Conservation (phyloP, 2,329 filamentous ascomycete genomes). For the Microdochium paspali region DNA sequence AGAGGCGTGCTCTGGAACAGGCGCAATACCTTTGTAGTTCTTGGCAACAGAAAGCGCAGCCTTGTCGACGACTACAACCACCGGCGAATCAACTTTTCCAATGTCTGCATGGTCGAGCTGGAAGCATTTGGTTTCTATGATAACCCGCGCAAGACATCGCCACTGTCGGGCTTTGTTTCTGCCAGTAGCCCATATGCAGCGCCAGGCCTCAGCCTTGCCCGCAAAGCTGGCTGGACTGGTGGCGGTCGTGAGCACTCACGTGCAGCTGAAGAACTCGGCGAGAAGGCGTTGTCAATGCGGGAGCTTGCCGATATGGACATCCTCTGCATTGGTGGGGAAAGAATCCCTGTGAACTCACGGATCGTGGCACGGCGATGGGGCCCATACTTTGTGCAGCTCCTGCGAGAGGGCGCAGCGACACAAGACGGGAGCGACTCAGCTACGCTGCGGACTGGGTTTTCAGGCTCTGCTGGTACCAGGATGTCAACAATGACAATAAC, state of each 20-base stretch:
- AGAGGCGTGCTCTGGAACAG: slow-evolving; percentile 87
- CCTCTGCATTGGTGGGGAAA: slow-evolving; percentile 79
- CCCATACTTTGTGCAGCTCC: slow-evolving; percentile 85
- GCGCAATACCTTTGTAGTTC: slow-evolving; percentile 88
- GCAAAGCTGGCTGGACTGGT: slow-evolving; percentile 55
- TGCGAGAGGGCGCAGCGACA: slow-evolving; percentile 69
- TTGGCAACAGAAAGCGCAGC: slow-evolving; percentile 87
- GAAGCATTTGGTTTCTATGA: slow-evolving; percentile 97
- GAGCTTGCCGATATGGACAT: slow-evolving; percentile 97
- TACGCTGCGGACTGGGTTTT: slow-evolving; percentile 59
- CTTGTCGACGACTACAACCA: slow-evolving; percentile 98
- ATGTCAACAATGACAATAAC: slow-evolving; percentile 85
- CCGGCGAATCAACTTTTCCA: slow-evolving; percentile 91
- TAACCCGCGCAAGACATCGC: slow-evolving; percentile 71
- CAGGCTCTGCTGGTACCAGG: slow-evolving; percentile 49
- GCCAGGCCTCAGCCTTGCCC: slow-evolving; percentile 44
- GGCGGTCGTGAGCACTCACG: slow-evolving; percentile 68
- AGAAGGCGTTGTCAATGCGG: slow-evolving; percentile 66
- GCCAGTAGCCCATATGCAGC: slow-evolving; percentile 62
- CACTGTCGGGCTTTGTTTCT: slow-evolving; percentile 77
- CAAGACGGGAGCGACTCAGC: slow-evolving; percentile 66
- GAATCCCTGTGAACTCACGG: slow-evolving; percentile 87
- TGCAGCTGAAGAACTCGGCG: slow-evolving; percentile 78
- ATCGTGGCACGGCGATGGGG: slow-evolving; percentile 86
- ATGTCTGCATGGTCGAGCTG: slow-evolving; percentile 92